A percentile compares a stretch with the other conserved stretches of the same genome.
These are phyloP conservation scores for Arachnomyces sp. DNA, from an alignment of 2,329 filamentous ascomycete genomes.

Conservation along the genomic window DNA sequence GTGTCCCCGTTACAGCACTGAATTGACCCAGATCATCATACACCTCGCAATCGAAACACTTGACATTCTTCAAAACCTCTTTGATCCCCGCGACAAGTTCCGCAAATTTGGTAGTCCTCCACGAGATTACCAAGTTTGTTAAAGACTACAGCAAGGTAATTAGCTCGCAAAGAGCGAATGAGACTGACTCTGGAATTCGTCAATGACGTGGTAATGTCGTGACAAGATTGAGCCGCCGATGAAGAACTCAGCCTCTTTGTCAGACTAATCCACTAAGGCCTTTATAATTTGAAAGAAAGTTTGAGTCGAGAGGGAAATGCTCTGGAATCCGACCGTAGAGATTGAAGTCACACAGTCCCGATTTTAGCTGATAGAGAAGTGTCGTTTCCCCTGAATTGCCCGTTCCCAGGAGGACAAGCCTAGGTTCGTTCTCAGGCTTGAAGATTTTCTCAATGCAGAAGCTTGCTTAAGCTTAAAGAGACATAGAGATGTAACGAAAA, in stretches of 20 bases:
- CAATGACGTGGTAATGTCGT: not conserved
- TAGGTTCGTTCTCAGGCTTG: not conserved
- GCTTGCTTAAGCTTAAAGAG: too few relatives aligned
- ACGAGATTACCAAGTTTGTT: constrained; percentile 2
- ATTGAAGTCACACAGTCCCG: not conserved
- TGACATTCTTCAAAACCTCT: not conserved
- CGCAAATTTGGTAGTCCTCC: not conserved
- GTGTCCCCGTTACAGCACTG: constrained; percentile 4
- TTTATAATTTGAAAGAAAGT: not conserved
- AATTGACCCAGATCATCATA: constrained; percentile 6
- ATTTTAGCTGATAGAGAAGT: constrained; percentile 2
- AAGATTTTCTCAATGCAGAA: not conserved
- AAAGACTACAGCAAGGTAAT: constrained; percentile 3
- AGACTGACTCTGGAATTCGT: constrained; percentile 1
- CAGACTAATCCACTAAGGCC: not conserved
- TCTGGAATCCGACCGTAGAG: constrained; percentile 1
- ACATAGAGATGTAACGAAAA: too few relatives aligned
- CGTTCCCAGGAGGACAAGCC: not conserved
- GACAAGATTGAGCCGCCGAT: not conserved
- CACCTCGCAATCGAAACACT: constrained; percentile 3
- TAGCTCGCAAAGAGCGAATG: not conserved
- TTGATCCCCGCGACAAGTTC: not conserved
- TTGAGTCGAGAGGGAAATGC: not conserved
- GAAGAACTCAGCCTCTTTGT: not conserved
- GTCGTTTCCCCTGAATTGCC: constrained; percentile 1